Percentiles rank a stretch among this genome's conserved stretches.
phyloP scores from a whole-genome alignment of 2,329 filamentous ascomycete genomes.

The Aspergillus transmontanensis region DNA sequence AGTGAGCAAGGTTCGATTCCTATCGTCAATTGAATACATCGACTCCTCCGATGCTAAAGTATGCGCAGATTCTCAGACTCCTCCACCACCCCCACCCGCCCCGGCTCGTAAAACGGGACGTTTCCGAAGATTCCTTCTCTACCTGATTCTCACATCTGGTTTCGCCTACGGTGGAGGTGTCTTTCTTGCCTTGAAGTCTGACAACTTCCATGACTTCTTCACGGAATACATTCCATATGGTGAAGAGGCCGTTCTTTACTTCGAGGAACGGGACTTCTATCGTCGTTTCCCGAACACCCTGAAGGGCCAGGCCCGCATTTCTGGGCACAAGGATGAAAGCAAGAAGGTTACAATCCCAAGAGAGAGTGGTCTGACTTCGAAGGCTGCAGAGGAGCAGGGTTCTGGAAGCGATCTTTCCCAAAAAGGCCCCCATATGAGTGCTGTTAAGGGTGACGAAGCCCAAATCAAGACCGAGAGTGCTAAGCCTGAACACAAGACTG shows the following conservation, averaged over 20 bases:
- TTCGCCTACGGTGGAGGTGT: constrained; percentile 85
- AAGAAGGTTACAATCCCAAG: constrained; percentile 80
- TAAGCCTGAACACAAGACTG: constrained; percentile 32
- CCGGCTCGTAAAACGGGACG: constrained; percentile 68
- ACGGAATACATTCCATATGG: constrained; percentile 95
- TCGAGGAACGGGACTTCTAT: constrained; percentile 92
- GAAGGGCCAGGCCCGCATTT: constrained; percentile 48
- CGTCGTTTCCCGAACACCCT: constrained; percentile 71
- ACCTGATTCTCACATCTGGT: constrained; percentile 73
- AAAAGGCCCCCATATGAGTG: constrained; percentile 52
- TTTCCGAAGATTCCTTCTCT: constrained; percentile 75
- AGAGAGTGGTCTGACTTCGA: constrained; percentile 83
- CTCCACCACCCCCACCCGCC: constrained; percentile 44
- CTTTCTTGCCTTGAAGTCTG: constrained; percentile 88
- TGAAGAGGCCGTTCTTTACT: constrained; percentile 90
- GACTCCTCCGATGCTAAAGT: constrained; percentile 35
- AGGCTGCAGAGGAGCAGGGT: constrained; percentile 65
- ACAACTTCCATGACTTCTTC: constrained; percentile 99
- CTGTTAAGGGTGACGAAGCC: constrained; percentile 33
- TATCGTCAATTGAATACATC: constrained; percentile 13
- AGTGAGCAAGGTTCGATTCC: constrained; percentile 31
- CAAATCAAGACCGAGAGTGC: constrained; percentile 29
- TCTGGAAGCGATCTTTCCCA: constrained; percentile 61
- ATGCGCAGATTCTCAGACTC: constrained; percentile 38
- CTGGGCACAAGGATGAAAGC: constrained; percentile 54